A percentile compares a stretch with the other conserved stretches of the same genome.
Conservation (phyloP, 73 alveolate genomes). For the Symbiodinium natans region DNA sequence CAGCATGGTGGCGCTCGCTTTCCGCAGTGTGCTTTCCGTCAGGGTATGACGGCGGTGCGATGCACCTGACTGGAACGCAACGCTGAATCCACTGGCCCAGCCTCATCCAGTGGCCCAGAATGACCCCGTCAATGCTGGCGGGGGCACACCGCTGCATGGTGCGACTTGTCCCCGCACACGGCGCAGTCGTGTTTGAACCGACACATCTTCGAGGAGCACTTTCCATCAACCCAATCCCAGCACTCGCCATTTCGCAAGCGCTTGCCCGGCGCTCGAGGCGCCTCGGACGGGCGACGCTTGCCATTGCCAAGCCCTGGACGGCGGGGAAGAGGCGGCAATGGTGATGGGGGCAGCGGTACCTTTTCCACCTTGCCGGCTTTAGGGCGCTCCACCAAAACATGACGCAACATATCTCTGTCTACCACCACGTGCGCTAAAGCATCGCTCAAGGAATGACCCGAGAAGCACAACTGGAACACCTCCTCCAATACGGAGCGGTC, state of each 20-base stretch:
- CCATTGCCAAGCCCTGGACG: background rate
- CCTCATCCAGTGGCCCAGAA: no score
- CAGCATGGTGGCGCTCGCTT: background rate
- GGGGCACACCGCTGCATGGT: background rate
- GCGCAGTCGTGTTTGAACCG: background rate
- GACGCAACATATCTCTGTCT: conserved; percentile 21
- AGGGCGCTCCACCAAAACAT: background rate
- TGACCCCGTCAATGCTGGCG: background rate
- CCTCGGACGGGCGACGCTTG: background rate
- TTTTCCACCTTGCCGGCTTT: background rate
- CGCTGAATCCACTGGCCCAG: no score
- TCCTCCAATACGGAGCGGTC: background rate
- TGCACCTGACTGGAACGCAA: background rate
- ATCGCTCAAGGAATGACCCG: background rate
- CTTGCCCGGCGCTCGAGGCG: no score
- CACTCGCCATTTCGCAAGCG: background rate
- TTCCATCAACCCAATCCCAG: background rate
- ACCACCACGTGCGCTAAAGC: background rate
- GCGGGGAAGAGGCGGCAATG: background rate
- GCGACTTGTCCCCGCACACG: conserved; percentile 3
- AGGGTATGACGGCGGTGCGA: background rate
- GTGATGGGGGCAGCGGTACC: background rate
- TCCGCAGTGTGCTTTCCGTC: background rate
- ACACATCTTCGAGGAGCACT: background rate
- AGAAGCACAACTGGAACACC: background rate